Percentiles rank a stretch among this genome's conserved stretches.
Conservation (phyloP, 192 early-diverging fungal species). For the Coemansia sp. region DNA sequence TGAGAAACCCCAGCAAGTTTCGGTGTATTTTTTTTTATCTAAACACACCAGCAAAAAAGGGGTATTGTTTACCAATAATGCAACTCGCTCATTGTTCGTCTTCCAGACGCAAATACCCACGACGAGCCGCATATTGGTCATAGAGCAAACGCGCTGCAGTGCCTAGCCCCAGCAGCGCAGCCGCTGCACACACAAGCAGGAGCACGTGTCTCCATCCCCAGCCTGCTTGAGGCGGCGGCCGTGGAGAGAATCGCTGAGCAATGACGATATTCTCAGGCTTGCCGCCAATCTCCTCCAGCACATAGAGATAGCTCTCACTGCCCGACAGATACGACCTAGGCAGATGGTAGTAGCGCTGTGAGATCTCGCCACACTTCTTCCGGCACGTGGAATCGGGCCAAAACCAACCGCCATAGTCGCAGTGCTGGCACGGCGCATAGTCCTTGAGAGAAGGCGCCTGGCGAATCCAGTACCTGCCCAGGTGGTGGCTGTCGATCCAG, state of each 20-base stretch:
- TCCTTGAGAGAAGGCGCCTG: constrained; percentile 13
- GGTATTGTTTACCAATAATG: background rate
- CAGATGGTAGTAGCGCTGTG: constrained; percentile 51
- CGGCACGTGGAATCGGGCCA: constrained; percentile 34
- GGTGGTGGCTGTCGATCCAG: constrained; percentile 44
- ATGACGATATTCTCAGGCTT: constrained; percentile 23
- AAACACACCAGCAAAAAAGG: background rate
- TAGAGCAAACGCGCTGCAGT: background rate
- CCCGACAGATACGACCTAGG: constrained; percentile 28
- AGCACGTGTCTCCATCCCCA: background rate
- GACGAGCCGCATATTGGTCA: constrained; percentile 10
- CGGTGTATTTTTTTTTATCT: background rate
- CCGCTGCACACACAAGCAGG: constrained; percentile 3
- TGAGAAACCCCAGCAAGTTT: no score
- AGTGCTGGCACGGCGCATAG: constrained; percentile 25
- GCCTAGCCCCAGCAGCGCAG: background rate
- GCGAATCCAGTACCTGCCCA: constrained; percentile 52
- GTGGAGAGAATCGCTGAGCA: constrained; percentile 16
- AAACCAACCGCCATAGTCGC: constrained; percentile 36
- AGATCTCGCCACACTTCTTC: constrained; percentile 33
- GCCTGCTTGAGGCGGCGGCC: background rate
- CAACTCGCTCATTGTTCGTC: background rate
- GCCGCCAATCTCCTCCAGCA: constrained; percentile 42
- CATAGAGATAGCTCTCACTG: constrained; percentile 15
- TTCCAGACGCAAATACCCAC: constrained; percentile 12